These are phyloP conservation scores for Fagopyrum tataricum DNA, from an alignment of 148 eudicot genomes.

Conservation along the genomic window DNA sequence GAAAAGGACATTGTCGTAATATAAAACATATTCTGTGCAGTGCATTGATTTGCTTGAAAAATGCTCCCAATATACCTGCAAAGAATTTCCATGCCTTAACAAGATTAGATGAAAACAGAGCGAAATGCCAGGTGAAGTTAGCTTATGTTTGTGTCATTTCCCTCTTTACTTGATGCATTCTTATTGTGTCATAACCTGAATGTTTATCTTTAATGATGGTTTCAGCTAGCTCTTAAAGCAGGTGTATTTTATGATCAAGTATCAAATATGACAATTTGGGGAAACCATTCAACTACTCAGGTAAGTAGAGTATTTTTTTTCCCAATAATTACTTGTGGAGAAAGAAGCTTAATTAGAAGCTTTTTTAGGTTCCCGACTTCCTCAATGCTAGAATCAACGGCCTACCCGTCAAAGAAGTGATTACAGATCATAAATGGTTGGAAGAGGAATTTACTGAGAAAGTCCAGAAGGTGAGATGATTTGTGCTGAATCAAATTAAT, in stretches of 20 bases:
- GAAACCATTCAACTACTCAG: slow-evolving; percentile 99
- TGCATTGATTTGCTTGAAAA: slow-evolving; percentile 95
- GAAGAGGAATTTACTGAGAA: slow-evolving; percentile 84
- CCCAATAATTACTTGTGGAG: neutral
- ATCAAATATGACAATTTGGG: slow-evolving; percentile 97
- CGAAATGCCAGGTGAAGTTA: slow-evolving; percentile 82
- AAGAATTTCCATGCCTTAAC: slow-evolving; percentile 96
- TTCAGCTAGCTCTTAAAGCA: slow-evolving; percentile 91
- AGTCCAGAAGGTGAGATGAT: slow-evolving; percentile 60
- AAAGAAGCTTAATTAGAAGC: neutral
- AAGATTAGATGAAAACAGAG: slow-evolving; percentile 95
- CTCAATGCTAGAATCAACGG: slow-evolving; percentile 85
- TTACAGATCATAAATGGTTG: slow-evolving; percentile 83
- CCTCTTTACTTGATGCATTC: neutral
- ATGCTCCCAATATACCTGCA: slow-evolving; percentile 95
- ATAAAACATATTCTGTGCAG: slow-evolving; percentile 28
- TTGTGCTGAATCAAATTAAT: neutral
- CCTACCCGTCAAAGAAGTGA: slow-evolving; percentile 75
- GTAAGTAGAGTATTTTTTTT: slow-evolving; percentile 17
- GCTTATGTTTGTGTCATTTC: neutral
- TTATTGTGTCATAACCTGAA: neutral
- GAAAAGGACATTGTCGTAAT: neutral
- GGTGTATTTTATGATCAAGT: slow-evolving; percentile 97
- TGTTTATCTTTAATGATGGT: neutral
- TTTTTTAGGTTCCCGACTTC: slow-evolving; percentile 82